phyloP scores from a whole-genome alignment of 1,139 yeast species.

The Yamadazyma oceani region DNA sequence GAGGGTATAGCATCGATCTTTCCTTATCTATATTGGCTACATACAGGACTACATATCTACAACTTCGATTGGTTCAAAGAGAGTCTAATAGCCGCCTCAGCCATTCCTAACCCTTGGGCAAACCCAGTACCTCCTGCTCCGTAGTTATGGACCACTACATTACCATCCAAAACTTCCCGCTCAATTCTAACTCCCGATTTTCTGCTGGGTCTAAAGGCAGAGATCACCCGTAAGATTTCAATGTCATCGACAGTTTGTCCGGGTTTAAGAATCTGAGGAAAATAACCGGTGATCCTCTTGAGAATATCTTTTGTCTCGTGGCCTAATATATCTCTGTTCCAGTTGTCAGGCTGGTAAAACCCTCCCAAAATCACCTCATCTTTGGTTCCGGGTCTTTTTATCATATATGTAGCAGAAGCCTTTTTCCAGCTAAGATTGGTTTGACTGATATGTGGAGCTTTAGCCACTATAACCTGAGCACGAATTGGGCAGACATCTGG shows the following conservation, averaged over 20 bases:
- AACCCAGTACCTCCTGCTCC: constrained; percentile 46
- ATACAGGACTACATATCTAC: constrained; percentile 2
- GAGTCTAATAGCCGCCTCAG: constrained; percentile 29
- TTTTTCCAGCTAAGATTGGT: constrained; percentile 47
- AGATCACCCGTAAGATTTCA: constrained; percentile 55
- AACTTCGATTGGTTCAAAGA: constrained; percentile 13
- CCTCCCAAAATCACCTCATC: constrained; percentile 71
- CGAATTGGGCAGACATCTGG: constrained; percentile 53
- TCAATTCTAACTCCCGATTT: constrained; percentile 69
- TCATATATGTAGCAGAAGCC: constrained; percentile 20
- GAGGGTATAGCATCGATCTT: no score
- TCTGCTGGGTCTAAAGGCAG: constrained; percentile 72
- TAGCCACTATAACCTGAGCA: constrained; percentile 61
- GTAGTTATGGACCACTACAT: constrained; percentile 44
- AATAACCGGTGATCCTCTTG: constrained; percentile 49
- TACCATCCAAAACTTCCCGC: constrained; percentile 34
- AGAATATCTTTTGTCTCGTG: constrained; percentile 58
- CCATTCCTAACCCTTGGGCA: constrained; percentile 28
- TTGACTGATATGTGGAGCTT: constrained; percentile 49
- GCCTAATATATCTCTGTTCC: constrained; percentile 55
- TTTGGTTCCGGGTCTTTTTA: constrained; percentile 10
- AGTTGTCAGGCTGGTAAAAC: constrained; percentile 54
- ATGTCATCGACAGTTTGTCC: constrained; percentile 20
- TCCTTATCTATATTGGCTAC: neutral
- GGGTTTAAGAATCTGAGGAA: constrained; percentile 47